A percentile compares a stretch with the other conserved stretches of the same genome.
Conservation (phyloP, 805 yeast genomes). For the Maudiozyma bulderi region DNA sequence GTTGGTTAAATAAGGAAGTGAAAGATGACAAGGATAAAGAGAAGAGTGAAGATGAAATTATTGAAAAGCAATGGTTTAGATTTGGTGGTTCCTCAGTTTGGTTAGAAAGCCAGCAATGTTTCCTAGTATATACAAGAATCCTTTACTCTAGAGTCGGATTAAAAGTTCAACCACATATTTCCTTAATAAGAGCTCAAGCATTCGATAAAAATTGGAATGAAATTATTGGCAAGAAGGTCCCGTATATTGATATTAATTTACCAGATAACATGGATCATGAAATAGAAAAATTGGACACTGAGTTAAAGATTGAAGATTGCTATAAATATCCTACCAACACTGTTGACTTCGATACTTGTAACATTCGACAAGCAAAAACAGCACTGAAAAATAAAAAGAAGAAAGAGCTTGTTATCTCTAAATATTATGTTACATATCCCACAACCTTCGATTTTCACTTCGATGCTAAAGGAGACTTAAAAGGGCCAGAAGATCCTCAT, state of each 20-base stretch:
- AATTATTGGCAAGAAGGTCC: constrained; percentile 9
- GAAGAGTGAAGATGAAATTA: constrained; percentile 3
- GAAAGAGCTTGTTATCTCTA: constrained; percentile 3
- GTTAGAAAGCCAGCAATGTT: constrained; percentile 42
- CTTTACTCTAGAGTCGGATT: not conserved
- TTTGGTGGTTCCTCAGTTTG: constrained; percentile 40
- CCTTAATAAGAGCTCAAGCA: constrained; percentile 35
- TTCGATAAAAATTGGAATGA: constrained; percentile 38
- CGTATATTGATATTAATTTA: constrained; percentile 22
- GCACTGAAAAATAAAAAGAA: constrained; percentile 10
- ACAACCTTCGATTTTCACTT: constrained; percentile 1
- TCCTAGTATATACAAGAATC: constrained; percentile 29
- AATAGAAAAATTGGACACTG: constrained; percentile 16
- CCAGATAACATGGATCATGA: constrained; percentile 21
- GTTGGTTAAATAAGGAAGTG: not conserved
- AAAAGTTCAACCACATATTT: constrained; percentile 10
- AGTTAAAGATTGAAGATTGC: constrained; percentile 23
- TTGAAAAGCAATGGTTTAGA: constrained; percentile 28
- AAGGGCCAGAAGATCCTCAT: constrained; percentile 8
- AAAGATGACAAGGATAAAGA: not conserved
- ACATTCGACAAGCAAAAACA: constrained; percentile 9
- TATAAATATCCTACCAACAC: constrained; percentile 12
- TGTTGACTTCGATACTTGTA: constrained; percentile 13
- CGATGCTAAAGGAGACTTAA: not conserved
- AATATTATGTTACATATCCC: constrained; percentile 6